Evolutionary conservation across 129 eudicot genomes (phyloP).

Genomic region (Sambucus nigra): DNA sequence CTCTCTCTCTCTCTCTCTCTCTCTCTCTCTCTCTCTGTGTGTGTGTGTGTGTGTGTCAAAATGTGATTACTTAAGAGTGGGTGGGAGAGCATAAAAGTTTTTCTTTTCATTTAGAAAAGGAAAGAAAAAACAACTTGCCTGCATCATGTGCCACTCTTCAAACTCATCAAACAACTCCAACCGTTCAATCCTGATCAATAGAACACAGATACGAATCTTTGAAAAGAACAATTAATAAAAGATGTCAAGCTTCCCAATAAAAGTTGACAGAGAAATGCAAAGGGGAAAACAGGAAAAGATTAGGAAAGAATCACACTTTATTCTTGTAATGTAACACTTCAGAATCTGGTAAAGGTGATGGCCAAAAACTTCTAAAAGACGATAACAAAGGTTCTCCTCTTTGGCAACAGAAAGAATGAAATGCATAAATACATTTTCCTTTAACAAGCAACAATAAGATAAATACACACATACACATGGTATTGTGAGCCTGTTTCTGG

Average conservation of each 20-base stretch:
- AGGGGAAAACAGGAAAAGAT: conserved; percentile 7
- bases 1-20: no score
- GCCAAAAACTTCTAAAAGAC: background rate
- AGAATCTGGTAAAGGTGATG: conserved; percentile 5
- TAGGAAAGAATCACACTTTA: conserved; percentile 4
- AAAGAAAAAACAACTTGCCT: conserved; percentile 57
- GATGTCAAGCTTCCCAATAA: conserved; percentile 1
- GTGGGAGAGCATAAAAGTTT: no score
- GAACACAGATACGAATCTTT: conserved; percentile 12
- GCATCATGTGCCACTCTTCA: conserved; percentile 99
- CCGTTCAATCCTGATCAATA: conserved; percentile 70
- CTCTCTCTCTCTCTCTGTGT: no score
- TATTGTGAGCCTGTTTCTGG: no score
- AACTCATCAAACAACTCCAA: conserved; percentile 96
- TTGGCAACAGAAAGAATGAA: background rate
- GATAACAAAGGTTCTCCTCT: conserved; percentile 3
- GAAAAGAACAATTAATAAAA: conserved; percentile 5
- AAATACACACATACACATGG: no score
- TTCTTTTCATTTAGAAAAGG: conserved; percentile 1
- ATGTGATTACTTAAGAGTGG: no score
- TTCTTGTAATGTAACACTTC: conserved; percentile 4
- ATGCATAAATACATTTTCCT: no score
- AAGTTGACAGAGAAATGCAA: background rate
- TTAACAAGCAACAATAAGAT: no score
- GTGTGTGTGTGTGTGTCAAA: no score